These are phyloP conservation scores for Nannochloris sp. DNA, from an alignment of 139 green algal genomes.

Conservation along the genomic window DNA sequence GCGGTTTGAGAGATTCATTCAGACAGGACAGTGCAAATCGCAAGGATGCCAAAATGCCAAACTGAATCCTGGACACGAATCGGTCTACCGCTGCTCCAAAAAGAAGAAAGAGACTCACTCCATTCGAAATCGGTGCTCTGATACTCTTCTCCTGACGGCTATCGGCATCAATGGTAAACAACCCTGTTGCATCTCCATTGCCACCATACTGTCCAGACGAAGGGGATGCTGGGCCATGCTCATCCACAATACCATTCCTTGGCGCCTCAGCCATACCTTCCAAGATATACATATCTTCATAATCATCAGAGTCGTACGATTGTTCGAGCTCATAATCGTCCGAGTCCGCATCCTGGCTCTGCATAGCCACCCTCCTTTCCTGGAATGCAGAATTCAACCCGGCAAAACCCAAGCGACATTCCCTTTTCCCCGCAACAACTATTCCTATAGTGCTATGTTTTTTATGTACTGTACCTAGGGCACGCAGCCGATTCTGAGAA, in stretches of 20 bases:
- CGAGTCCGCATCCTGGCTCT: not conserved
- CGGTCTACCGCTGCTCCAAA: constrained; percentile 11
- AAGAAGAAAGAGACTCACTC: constrained; percentile 11
- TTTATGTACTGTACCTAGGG: too few species aligned
- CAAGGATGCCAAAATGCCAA: constrained; percentile 7
- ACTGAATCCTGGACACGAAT: constrained; percentile 8
- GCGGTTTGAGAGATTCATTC: not conserved
- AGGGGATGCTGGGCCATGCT: not conserved
- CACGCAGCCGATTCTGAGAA: too few species aligned
- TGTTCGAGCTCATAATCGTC: constrained; percentile 7
- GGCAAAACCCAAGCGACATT: too few species aligned
- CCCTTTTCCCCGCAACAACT: too few species aligned
- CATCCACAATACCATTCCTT: not conserved
- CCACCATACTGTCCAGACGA: too few species aligned
- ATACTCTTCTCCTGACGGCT: not conserved
- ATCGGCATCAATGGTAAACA: too few species aligned
- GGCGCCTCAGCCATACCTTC: not conserved
- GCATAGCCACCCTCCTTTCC: not conserved
- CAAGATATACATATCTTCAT: constrained; percentile 1
- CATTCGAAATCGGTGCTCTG: not conserved
- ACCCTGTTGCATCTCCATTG: too few species aligned
- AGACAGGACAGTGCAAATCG: constrained; percentile 5
- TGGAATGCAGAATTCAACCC: too few species aligned
- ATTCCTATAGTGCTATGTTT: too few species aligned
- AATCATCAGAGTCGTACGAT: constrained; percentile 16